Evolutionary conservation across 352 stramenopile genomes (phyloP).

Genomic region (Globisporangium carolinianum): DNA sequence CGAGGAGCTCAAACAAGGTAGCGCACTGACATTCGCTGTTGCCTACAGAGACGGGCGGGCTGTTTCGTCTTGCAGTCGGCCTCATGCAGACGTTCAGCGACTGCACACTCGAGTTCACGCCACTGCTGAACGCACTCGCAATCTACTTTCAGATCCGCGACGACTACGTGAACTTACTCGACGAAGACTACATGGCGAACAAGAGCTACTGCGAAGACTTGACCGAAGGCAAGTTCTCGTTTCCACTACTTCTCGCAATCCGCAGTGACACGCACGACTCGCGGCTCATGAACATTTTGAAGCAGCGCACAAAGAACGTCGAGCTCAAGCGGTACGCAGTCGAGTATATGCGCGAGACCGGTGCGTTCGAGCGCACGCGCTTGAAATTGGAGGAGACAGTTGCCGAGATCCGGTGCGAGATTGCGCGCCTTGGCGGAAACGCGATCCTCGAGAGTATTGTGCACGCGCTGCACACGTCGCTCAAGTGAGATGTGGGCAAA

Average conservation of each 20-base stretch:
- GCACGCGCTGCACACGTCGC: slow-evolving; percentile 35
- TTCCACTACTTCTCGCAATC: slow-evolving; percentile 83
- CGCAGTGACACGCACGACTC: slow-evolving; percentile 66
- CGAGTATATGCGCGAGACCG: slow-evolving; percentile 70
- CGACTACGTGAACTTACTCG: slow-evolving; percentile 96
- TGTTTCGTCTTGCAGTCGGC: slow-evolving; percentile 95
- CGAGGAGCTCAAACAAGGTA: neutral
- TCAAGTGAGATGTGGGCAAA: slow-evolving; percentile 21
- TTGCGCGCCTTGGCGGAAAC: slow-evolving; percentile 51
- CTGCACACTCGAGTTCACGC: slow-evolving; percentile 65
- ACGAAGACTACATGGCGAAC: slow-evolving; percentile 95
- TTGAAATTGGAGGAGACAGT: slow-evolving; percentile 49
- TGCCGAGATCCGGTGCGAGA: slow-evolving; percentile 36
- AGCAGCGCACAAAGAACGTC: slow-evolving; percentile 93
- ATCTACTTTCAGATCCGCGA: slow-evolving; percentile 98
- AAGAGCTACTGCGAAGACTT: slow-evolving; percentile 98
- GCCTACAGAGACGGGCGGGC: slow-evolving; percentile 87
- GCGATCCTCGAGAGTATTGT: slow-evolving; percentile 50
- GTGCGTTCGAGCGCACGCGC: slow-evolving; percentile 46
- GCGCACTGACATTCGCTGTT: neutral
- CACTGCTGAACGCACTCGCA: slow-evolving; percentile 90
- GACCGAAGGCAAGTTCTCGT: slow-evolving; percentile 97
- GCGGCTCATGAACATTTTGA: slow-evolving; percentile 93
- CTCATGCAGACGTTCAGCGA: slow-evolving; percentile 90
- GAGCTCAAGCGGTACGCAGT: slow-evolving; percentile 95